Percentiles rank a stretch among this genome's conserved stretches.
Conservation (phyloP, 73 alveolate genomes). For the Paramecium octaurelia region DNA sequence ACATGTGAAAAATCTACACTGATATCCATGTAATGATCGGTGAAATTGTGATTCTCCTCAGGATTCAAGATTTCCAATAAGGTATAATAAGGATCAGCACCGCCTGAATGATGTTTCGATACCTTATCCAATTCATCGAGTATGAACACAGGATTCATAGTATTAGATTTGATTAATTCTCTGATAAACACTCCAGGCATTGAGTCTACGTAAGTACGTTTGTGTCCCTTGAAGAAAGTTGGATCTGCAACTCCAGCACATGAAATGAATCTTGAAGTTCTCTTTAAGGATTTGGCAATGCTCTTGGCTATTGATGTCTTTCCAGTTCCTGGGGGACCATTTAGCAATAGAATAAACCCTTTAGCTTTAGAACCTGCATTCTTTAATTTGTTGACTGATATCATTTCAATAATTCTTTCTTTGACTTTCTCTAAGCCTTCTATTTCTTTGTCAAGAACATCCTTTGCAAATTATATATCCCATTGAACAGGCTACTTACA, state of each 20-base stretch:
- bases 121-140: constrained; percentile 86
- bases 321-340: constrained; percentile 93
- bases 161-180: constrained; percentile 69
- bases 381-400: constrained; percentile 77
- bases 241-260: constrained; percentile 89
- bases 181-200: constrained; percentile 81
- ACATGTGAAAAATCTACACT: constrained; percentile 78
- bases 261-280: constrained; percentile 74
- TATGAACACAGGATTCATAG: constrained; percentile 78
- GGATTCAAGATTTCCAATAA: constrained; percentile 78
- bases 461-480: constrained; percentile 72
- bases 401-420: constrained; percentile 82
- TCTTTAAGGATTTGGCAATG: constrained; percentile 75
- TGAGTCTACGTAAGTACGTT: constrained; percentile 82
- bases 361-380: constrained; percentile 62
- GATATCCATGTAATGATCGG: constrained; percentile 78
- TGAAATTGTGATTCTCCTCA: constrained; percentile 73
- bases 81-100: constrained; percentile 67
- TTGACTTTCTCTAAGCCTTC: constrained; percentile 78
- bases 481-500: constrained; percentile 67
- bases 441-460: constrained; percentile 67
- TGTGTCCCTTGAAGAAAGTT: constrained; percentile 77
- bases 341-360: constrained; percentile 77
- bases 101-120: constrained; percentile 55
- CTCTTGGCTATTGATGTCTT: constrained; percentile 81